Evolutionary conservation across 371 early-diverging fungal species (phyloP).

Genomic region (Actinomucor elegans): DNA sequence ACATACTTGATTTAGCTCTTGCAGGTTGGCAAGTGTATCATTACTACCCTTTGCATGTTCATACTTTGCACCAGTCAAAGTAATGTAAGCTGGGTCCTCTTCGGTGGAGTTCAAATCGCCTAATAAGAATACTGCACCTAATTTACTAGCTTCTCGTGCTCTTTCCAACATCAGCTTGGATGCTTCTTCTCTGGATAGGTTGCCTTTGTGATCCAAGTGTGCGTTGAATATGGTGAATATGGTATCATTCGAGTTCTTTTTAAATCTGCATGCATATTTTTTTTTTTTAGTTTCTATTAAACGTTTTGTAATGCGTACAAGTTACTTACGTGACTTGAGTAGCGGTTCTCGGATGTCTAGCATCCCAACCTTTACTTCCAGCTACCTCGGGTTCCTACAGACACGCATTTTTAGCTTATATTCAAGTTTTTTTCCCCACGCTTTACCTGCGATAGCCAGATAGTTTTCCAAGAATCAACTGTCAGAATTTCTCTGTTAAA

Average conservation of each 20-base stretch:
- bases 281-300: neutral
- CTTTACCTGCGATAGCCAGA: constrained; percentile 47
- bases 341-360: constrained; percentile 39
- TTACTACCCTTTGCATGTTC: constrained; percentile 13
- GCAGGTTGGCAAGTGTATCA: constrained; percentile 27
- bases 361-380: constrained; percentile 45
- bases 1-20: constrained; percentile 24
- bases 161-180: constrained; percentile 25
- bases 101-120: constrained; percentile 48
- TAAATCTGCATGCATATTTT: constrained; percentile 20
- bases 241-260: constrained; percentile 13
- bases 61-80: constrained; percentile 27
- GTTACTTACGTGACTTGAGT: constrained; percentile 36
- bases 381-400: constrained; percentile 33
- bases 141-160: constrained; percentile 8
- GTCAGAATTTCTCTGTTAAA: constrained; percentile 25
- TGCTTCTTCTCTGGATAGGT: constrained; percentile 26
- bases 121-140: constrained; percentile 25
- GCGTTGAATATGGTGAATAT: constrained; percentile 36
- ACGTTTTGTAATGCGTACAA: neutral
- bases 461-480: constrained; percentile 29
- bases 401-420: neutral
- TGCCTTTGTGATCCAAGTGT: constrained; percentile 40
- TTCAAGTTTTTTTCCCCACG: neutral
- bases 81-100: constrained; percentile 33